Evolutionary conservation across 2,329 filamentous ascomycete species (phyloP), one percentile per base, ranked within the genome.

Genomic region (Onygena corvina): DNA sequence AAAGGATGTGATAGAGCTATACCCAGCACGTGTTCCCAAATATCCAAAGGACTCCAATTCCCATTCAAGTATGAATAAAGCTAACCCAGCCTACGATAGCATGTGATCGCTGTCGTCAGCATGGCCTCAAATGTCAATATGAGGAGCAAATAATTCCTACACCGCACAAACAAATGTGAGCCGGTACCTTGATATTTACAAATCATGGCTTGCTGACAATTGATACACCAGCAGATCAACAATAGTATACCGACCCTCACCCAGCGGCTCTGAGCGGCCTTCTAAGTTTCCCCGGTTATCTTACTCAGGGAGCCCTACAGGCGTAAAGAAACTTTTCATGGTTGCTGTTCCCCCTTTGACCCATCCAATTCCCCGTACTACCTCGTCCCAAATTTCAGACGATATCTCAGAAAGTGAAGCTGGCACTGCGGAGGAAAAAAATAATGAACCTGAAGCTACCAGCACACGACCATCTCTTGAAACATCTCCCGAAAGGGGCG

Each of bases 1-100:
- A 48, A 38, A 30, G 51, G 35, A 47, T 55, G 53, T 29, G 52
- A 51, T n/a, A 21, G 46, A 5, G 33, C 38, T 16, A 31, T 6
- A 23, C 52, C 54, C 27, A 33, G 53, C 52, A 47, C 30, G 45
- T 44, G 6, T 6, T 21, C 11, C 23, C n/a, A n/a, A n/a, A n/a
- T n/a, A n/a, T n/a, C n/a, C n/a, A n/a, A n/a, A n/a, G n/a, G n/a
- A n/a, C n/a, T n/a, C n/a, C n/a, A n/a, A n/a, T n/a, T n/a, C n/a
- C n/a, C n/a, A n/a, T n/a, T n/a, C n/a, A n/a, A n/a, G n/a, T n/a
- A n/a, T n/a, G n/a, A n/a, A n/a, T 50, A 14, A n/a, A 8, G 7
- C 29, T 16, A n/a, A 7, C 1, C 14, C 12, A 14, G 30, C 38
- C 46, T 14, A 50, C 27, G 16, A 25, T 36, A 51, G 50, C 40